Percentiles rank a stretch among this genome's conserved stretches.
phyloP scores from a whole-genome alignment of 306 rosid genomes.

The Rosa chinensis region DNA sequence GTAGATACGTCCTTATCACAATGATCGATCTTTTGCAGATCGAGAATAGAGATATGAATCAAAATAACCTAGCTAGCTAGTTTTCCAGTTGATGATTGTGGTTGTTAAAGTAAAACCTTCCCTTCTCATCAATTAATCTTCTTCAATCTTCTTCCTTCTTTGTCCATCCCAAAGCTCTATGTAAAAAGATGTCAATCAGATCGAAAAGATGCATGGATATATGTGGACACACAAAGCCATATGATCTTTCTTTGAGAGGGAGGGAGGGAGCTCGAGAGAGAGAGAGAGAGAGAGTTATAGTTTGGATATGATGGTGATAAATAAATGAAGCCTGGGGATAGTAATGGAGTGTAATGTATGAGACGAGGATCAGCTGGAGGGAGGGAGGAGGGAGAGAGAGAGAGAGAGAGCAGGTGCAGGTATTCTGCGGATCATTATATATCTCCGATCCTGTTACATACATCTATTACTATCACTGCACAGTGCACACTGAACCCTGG shows the following conservation, averaged over 20 bases:
- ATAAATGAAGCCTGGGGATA: neutral
- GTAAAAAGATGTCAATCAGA: neutral
- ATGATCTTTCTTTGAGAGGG: neutral
- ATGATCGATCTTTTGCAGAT: neutral
- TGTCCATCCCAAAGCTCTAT: neutral
- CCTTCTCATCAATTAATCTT: neutral
- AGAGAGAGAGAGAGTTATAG: conserved; percentile 4
- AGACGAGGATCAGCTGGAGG: conserved; percentile 7
- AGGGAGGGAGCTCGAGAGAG: conserved; percentile 2
- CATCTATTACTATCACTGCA: neutral
- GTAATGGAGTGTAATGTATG: neutral
- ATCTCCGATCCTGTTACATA: neutral
- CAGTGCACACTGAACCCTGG: neutral
- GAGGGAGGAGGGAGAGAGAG: conserved; percentile 1
- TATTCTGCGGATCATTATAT: neutral
- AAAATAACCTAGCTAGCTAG: neutral
- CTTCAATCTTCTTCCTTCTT: neutral
- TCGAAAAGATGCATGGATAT: neutral
- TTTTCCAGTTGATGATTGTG: neutral
- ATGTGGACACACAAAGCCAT: neutral
- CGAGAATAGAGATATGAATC: neutral
- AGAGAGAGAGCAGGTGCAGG: neutral
- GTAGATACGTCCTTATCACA: no score
- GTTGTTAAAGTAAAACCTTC: neutral
- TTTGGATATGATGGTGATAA: neutral